Evolutionary conservation across 345 rosid species (phyloP), one percentile per base, ranked within the genome.

Genomic region (Corchorus capsularis): DNA sequence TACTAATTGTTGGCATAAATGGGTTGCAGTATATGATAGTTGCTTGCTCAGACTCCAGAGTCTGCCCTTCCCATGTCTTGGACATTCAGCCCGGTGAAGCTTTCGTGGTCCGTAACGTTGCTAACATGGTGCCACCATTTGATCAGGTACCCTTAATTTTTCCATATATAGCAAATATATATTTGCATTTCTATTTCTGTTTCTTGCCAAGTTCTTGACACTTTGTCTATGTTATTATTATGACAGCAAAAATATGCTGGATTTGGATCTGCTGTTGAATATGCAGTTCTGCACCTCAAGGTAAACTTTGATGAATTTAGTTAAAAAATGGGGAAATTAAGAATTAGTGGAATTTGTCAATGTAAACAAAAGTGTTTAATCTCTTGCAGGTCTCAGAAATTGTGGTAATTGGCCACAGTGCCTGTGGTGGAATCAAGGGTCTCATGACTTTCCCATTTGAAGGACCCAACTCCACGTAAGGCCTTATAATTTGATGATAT

Each of bases 401-500:
- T 60, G 92, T 96, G 66, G 91, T 95, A 46, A 91, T 95, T 53
- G 98, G 99, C 0, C 99, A 95, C 91, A 92, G 99, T 61, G 81
- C 83, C 77, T 95, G 99, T 70, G 99, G 99, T 80, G 99, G 99
- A 27, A 95, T 95, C 76, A 93, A 95, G 84, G 99, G 98, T 16
- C 94, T 95, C 56, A 92, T 95, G 99, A 85, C 97, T 52, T 87
- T 92, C 89, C 82, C 91, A 11, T 84, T 50, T 49, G 96, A 95
- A 55, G 97, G 97, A 75, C 78, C 72, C 53, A 81, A 74, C 79
- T 85, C 98, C 35, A 94, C 98, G 98, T 94, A 85, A 56, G 78
- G 20, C 52, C 34, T 62, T 13, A 16, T 4, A 27, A 27, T 27
- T 27, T 27, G 27, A 27, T 27, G 27, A 27, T 37, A 16, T 45